A percentile compares a stretch with the other conserved stretches of the same genome.
Conservation (phyloP, 176 grass and related monocot species). For the barley (Hordeum vulgare) region DNA sequence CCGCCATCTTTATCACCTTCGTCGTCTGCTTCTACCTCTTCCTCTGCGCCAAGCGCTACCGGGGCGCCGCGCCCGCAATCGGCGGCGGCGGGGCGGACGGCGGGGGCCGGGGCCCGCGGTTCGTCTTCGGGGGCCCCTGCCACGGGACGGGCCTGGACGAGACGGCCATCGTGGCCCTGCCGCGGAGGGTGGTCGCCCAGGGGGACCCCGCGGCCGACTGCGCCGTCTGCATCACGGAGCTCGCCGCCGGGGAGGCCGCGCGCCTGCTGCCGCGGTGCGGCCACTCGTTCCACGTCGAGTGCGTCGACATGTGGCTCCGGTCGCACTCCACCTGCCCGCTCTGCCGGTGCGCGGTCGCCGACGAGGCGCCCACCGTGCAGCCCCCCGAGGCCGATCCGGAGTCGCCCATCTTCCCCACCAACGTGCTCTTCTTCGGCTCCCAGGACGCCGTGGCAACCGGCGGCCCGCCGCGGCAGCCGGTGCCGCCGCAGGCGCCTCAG, state of each 20-base stretch:
- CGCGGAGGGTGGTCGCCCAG: background rate
- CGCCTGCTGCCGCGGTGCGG: constrained; percentile 58
- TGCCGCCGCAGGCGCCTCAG: background rate
- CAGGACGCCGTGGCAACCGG: constrained; percentile 43
- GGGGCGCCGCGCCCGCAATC: constrained; percentile 37
- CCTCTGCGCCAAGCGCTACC: constrained; percentile 58
- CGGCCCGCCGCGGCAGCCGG: background rate
- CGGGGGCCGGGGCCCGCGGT: background rate
- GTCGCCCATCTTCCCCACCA: constrained; percentile 55
- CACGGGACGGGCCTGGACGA: constrained; percentile 34
- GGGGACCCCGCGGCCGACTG: constrained; percentile 35
- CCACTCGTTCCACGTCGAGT: constrained; percentile 64
- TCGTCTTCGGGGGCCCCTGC: constrained; percentile 22
- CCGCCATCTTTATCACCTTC: constrained; percentile 65
- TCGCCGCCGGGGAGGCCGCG: constrained; percentile 38
- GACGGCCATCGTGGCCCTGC: constrained; percentile 30
- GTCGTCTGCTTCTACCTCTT: constrained; percentile 66
- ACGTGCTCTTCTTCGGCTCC: constrained; percentile 62
- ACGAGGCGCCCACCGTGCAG: background rate
- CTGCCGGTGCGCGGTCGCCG: constrained; percentile 44
- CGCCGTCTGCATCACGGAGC: constrained; percentile 67
- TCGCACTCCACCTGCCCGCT: constrained; percentile 69
- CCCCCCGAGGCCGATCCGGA: constrained; percentile 29
- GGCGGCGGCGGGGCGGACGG: background rate
- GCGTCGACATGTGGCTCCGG: constrained; percentile 65